phyloP scores from a whole-genome alignment of 495 filamentous ascomycete genomes.

The Aspergillus sparsus region DNA sequence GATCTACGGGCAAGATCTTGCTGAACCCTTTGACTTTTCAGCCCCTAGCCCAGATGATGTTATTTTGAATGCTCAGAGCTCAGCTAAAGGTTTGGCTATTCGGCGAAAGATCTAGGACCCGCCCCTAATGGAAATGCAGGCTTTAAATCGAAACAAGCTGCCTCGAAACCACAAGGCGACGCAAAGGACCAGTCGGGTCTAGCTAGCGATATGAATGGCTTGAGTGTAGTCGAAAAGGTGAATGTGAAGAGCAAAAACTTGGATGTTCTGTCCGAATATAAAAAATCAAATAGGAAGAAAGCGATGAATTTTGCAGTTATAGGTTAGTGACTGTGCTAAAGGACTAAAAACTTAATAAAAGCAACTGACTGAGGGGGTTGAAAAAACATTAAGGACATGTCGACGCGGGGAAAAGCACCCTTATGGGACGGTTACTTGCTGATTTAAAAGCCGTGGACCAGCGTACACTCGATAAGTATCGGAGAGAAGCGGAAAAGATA shows the following conservation, averaged over 20 bases:
- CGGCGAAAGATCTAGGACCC: conserved; percentile 44
- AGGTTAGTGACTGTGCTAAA: conserved; percentile 51
- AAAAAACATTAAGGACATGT: conserved; percentile 69
- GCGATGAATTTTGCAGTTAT: conserved; percentile 95
- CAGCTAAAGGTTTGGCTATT: conserved; percentile 75
- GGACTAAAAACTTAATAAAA: too few relatives aligned
- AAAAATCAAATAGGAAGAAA: conserved; percentile 73
- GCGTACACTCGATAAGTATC: conserved; percentile 82
- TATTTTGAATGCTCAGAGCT: conserved; percentile 77
- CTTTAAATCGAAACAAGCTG: conserved; percentile 50
- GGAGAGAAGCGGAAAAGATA: conserved; percentile 83
- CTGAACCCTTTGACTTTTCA: conserved; percentile 70
- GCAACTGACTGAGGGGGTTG: conserved; percentile 10
- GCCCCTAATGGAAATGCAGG: conserved; percentile 47
- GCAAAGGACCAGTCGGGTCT: conserved; percentile 46
- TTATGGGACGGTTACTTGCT: conserved; percentile 93
- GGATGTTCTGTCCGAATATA: conserved; percentile 79
- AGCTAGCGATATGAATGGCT: conserved; percentile 52
- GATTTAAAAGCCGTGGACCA: conserved; percentile 87
- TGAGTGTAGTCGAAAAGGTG: conserved; percentile 69
- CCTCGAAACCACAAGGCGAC: conserved; percentile 40
- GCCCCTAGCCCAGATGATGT: conserved; percentile 94
- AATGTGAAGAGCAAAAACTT: conserved; percentile 82
- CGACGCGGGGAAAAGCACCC: conserved; percentile 94
- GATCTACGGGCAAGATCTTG: conserved; percentile 48